Evolutionary conservation across 2,329 filamentous ascomycete species (phyloP).

Genomic region (Paraphoma chrysanthemicola): DNA sequence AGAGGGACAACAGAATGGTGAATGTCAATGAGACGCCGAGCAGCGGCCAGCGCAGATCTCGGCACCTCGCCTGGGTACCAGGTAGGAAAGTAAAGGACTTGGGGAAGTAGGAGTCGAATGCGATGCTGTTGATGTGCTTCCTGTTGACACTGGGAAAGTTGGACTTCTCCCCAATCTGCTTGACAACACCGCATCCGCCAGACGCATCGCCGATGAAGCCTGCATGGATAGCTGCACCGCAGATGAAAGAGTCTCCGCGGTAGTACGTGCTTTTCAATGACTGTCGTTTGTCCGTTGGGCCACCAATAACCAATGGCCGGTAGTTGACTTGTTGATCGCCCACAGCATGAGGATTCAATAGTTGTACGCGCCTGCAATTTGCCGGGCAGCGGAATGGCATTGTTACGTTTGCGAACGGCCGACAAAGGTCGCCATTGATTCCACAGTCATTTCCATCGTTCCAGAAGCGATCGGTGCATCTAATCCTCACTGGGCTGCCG

Average conservation of each 20-base stretch:
- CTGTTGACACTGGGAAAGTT: constrained; percentile 68
- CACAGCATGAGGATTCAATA: constrained; percentile 77
- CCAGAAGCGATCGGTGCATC: constrained; percentile 75
- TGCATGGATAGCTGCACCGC: constrained; percentile 82
- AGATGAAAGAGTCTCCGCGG: constrained; percentile 88
- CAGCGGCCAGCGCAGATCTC: constrained; percentile 83
- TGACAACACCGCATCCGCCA: constrained; percentile 84
- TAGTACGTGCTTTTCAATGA: constrained; percentile 67
- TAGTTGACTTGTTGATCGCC: constrained; percentile 70
- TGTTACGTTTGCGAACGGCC: constrained; percentile 73
- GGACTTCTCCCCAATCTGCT: constrained; percentile 71
- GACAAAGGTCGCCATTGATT: constrained; percentile 75
- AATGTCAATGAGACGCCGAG: constrained; percentile 83
- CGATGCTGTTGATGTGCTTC: constrained; percentile 78
- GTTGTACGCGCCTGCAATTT: constrained; percentile 69
- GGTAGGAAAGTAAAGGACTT: constrained; percentile 80
- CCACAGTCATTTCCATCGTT: constrained; percentile 73
- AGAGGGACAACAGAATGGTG: constrained; percentile 78
- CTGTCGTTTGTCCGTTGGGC: constrained; percentile 51
- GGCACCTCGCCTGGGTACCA: constrained; percentile 70
- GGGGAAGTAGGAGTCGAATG: constrained; percentile 89
- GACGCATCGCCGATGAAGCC: constrained; percentile 74
- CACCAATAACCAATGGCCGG: constrained; percentile 62
- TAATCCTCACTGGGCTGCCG: constrained; percentile 69
- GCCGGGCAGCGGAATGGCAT: constrained; percentile 79